Evolutionary conservation across 2,329 filamentous ascomycete genomes (phyloP), one percentile per base, ranked within the genome.

Genomic region (Hymenoscyphus fructigenus): DNA sequence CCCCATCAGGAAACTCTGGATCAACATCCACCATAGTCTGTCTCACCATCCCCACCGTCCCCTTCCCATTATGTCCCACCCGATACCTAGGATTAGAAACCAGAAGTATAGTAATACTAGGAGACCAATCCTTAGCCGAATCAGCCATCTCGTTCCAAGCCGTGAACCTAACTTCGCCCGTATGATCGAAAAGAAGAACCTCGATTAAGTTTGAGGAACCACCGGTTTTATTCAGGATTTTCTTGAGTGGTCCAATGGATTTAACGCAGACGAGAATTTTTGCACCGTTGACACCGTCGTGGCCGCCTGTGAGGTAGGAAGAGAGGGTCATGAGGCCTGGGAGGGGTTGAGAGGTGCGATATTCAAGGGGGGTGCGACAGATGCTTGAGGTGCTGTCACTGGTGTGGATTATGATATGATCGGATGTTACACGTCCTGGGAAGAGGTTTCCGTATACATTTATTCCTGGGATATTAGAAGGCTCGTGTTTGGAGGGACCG

Each of bases 201-300:
- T 83, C 83, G 29, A 83, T 71, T 14, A 84, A 76, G 34, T 83
- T 78, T 0, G 78, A 76, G n/a, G 76, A 73, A 3, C 71, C 77
- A 50, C 80, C 78, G 32, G 78, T 79, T 67, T 83, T 84, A 64
- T 79, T 82, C 2, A 79, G 78, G 34, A 86, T 78, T 76, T 70
- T 81, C 74, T 83, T 85, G 60, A 78, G 80, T 5, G 79, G 78
- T 0, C 85, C 84, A 61, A 88, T 78, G 63, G 82, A 85, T 72
- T 84, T 85, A 3, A 88, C 83, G 60, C 85, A 84, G 0, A 87
- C 82, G 2, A 88, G 76, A 1, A 88, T 76, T 60, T 81, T 85
- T 0, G 77, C 80, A 41, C 81, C 80, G 1, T 75, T 70, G 9
- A 84, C 73, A 0, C 69, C 73, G 57, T 88, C 85, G 63, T 83